phyloP scores from a whole-genome alignment of 306 rosid genomes.

The Adenanthera pavonina region DNA sequence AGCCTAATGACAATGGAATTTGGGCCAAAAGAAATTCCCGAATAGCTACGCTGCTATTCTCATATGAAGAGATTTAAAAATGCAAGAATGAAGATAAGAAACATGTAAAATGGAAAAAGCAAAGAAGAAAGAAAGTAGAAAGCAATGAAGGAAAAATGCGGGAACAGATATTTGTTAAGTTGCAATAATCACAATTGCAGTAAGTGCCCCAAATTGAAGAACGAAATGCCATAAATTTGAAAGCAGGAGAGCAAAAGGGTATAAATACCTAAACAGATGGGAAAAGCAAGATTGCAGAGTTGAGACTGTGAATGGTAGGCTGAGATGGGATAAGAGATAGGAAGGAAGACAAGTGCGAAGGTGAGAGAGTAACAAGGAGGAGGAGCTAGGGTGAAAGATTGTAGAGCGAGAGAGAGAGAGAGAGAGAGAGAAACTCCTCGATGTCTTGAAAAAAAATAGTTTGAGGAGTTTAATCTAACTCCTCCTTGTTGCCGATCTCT shows the following conservation, averaged over 20 bases:
- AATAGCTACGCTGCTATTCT: neutral
- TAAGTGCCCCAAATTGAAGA: neutral
- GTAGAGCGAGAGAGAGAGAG: slow-evolving; percentile 33
- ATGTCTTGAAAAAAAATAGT: no score
- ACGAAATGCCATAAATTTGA: neutral
- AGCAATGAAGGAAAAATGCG: neutral
- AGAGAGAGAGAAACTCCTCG: slow-evolving; percentile 37
- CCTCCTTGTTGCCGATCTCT: slow-evolving; percentile 29
- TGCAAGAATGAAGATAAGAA: neutral
- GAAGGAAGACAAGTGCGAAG: slow-evolving; percentile 17
- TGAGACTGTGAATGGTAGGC: neutral
- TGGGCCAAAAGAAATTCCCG: neutral
- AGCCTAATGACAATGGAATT: slow-evolving; percentile 6
- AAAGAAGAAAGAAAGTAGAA: slow-evolving; percentile 35
- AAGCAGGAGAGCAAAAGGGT: neutral
- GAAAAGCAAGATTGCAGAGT: neutral
- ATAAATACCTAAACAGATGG: slow-evolving; percentile 20
- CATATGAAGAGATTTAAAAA: neutral
- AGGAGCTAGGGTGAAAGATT: slow-evolving; percentile 45
- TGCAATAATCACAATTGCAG: neutral
- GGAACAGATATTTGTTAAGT: neutral
- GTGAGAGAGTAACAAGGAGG: slow-evolving; percentile 22
- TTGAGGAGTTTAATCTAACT: slow-evolving; percentile 25
- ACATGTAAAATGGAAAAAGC: slow-evolving; percentile 15
- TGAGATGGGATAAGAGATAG: neutral